A percentile compares a stretch with the other conserved stretches of the same genome.
Evolutionary conservation across 768 basidiomycete species (phyloP).

Genomic region (Leccinum broughii): DNA sequence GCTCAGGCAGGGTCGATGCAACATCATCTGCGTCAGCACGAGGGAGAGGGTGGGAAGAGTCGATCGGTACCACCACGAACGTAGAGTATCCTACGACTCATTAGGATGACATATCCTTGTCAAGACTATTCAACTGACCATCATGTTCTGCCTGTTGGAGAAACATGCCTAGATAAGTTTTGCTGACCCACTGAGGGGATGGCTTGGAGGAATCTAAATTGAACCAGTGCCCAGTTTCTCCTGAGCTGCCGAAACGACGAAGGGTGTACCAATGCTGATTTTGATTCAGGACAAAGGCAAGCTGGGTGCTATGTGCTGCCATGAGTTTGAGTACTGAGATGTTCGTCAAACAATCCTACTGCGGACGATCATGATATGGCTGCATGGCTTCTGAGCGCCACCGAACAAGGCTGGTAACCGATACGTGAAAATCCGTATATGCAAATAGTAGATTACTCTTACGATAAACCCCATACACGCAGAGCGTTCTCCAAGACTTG

Average conservation of each 20-base stretch:
- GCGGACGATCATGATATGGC: constrained; percentile 69
- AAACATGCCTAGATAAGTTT: constrained; percentile 81
- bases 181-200: constrained; percentile 80
- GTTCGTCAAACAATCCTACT: constrained; percentile 49
- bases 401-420: constrained; percentile 54
- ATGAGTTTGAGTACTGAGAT: constrained; percentile 10
- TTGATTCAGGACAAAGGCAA: constrained; percentile 85
- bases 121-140: constrained; percentile 44
- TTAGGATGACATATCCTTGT: constrained; percentile 7
- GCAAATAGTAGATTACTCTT: constrained; percentile 19
- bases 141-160: constrained; percentile 85
- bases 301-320: constrained; percentile 56
- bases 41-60: constrained; percentile 57
- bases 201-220: constrained; percentile 79
- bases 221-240: constrained; percentile 72
- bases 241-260: constrained; percentile 71
- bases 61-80: constrained; percentile 69
- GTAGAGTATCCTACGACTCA: constrained; percentile 69
- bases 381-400: constrained; percentile 87
- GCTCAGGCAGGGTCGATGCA: constrained; percentile 62
- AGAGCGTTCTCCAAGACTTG: constrained; percentile 87
- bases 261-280: constrained; percentile 90
- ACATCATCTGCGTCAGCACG: constrained; percentile 72
- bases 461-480: constrained; percentile 83
- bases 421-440: constrained; percentile 5